Base-by-base conservation (phyloP, 495 filamentous ascomycete genomes). In the Aspergillus leporis region DNA sequence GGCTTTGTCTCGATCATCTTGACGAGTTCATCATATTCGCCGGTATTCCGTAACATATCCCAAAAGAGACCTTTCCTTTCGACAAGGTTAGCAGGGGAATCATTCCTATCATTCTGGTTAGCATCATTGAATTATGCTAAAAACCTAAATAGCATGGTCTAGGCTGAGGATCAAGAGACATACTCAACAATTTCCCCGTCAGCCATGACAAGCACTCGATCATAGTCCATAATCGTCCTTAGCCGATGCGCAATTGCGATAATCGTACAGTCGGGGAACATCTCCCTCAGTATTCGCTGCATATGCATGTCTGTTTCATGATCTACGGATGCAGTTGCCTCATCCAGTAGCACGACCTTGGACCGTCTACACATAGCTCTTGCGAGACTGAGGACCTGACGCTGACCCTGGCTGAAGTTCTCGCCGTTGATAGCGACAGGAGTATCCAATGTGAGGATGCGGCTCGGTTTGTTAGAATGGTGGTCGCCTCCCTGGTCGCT, bases 401-500 rank as follows among this genome's bases (percentile, higher is more conserved):
- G 64, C 65, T 87, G 82, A 12, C 85, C 85, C 55, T 87, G 85
- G 53, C 78, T 83, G 57, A 88, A 76, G 53, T 84, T 81, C 71
- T 81, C 83, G 13, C 81, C 84, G n/a, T 81, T 81, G 12, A 78
- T 75, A 19, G 84, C 82, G 6, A 87, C 76, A 5, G 62, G 72
- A 13, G 77, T 76, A 55, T 74, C 64, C 5, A 74, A 51, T 23
- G 64, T 64, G 40, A 72, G 66, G 23, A 53, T 12, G 12, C 47
- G 56, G 2, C 22, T 41, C 9, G 31, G 13, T 32, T 45, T 45
- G 36, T 6, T 9, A 13, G 43, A n/a, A 14, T 21, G 30, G 12
- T 40, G 34, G 28, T 75, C 64, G 21, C 61, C 64, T 10, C 59
- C 49, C 12, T 60, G 59, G 18, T 62, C 65, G 23, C 58, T 62